Evolutionary conservation across 306 rosid genomes (phyloP), one percentile per base, ranked within the genome.

Genomic region (Trichosanthes truncata): DNA sequence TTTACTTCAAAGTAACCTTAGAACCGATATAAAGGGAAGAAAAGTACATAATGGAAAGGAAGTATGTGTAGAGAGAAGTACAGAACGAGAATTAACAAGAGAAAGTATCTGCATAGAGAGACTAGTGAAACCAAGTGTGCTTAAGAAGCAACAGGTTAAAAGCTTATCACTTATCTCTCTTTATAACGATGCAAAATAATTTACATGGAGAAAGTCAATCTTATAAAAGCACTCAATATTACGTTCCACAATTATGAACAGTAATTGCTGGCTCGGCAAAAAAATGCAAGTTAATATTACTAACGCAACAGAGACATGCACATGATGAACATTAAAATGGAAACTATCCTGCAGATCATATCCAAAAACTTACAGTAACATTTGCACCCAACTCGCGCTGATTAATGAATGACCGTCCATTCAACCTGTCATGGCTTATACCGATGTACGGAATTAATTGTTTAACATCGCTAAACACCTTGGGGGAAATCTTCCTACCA

Each of bases 381-480:
- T 95, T 93, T 77, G 87, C 89, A 83, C 89, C 97, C 25, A 82
- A 15, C 38, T 89, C 92, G 14, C 73, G 97, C 46, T 84, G 82
- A 84, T 95, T 95, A 83, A 85, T 87, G 87, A 95, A 95, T 77
- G 92, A 78, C 57, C 89, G 93, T 29, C 96, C 96, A 74, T 87
- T 90, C 84, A 95, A 88, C 87, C 97, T 87, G 82, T 95, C 96
- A 86, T 91, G 93, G 85, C 89, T 93, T 80, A 80, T 82, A 75
- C 99, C 97, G 56, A 95, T 36, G 87, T 90, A 80, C 63, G 99
- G 99, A 83, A 91, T 81, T 86, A 93, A 80, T 76, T 87, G 88
- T 88, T 93, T 87, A 71, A 87, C 89, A 66, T 95, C 94, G 78
- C 57, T 87, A 89, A 93, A 80, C 78, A 85, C 86, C 85, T 87